These are phyloP conservation scores for Gossypium davidsonii DNA, from an alignment of 441 rosid species.

Conservation along the genomic window DNA sequence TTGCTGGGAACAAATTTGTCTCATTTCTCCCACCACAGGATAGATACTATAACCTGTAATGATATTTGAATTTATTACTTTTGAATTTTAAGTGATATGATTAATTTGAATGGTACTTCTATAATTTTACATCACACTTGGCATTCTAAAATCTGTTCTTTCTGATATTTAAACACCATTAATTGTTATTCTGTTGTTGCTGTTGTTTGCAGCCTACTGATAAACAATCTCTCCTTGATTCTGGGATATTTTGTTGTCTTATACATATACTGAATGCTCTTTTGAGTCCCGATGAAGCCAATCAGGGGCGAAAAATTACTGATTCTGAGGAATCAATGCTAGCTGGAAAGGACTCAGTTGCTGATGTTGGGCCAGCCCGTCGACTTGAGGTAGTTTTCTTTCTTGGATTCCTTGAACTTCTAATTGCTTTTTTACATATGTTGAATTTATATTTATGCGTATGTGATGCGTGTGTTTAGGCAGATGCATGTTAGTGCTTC, in stretches of 20 bases:
- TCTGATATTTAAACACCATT: constrained; percentile 9
- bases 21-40: not conserved
- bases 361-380: constrained; percentile 38
- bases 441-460: not conserved
- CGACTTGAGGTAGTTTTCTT: constrained; percentile 70
- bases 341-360: constrained; percentile 39
- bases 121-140: not conserved
- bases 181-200: not conserved
- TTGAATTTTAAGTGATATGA: not conserved
- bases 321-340: constrained; percentile 30
- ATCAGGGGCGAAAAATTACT: constrained; percentile 27
- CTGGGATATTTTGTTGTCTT: constrained; percentile 97
- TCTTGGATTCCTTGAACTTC: constrained; percentile 3
- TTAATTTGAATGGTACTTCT: not conserved
- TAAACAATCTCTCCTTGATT: constrained; percentile 93
- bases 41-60: not conserved
- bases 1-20: not conserved
- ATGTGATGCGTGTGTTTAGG: not conserved
- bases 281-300: constrained; percentile 49
- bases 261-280: constrained; percentile 72
- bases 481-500: not conserved
- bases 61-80: not conserved
- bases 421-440: not conserved
- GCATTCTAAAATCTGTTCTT: constrained; percentile 1
- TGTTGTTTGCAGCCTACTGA: constrained; percentile 69